phyloP scores from a whole-genome alignment of 2,329 filamentous ascomycete species.

The Phaeophleospora eucalypticola region DNA sequence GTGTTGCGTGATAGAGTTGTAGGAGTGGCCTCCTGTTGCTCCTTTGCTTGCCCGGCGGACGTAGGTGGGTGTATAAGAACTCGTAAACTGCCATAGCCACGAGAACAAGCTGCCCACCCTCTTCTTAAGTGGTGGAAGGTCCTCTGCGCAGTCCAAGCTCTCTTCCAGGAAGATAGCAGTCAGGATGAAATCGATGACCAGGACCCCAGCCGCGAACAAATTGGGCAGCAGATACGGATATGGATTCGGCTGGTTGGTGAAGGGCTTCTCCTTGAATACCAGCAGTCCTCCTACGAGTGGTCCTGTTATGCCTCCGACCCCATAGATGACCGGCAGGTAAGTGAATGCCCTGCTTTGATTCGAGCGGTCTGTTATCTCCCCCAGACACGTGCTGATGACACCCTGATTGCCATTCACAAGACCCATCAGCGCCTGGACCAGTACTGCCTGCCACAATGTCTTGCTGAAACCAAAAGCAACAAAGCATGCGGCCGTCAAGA shows the following conservation, averaged over 20 bases:
- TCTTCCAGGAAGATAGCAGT: constrained; percentile 82
- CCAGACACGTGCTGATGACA: constrained; percentile 86
- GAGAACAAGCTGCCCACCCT: constrained; percentile 58
- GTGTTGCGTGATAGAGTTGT: constrained; percentile 11
- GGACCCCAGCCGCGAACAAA: constrained; percentile 66
- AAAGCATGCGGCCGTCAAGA: constrained; percentile 79
- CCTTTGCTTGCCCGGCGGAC: constrained; percentile 37
- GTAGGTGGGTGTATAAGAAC: constrained; percentile 57
- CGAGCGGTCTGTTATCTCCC: constrained; percentile 89
- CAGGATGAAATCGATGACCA: constrained; percentile 68
- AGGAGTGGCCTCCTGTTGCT: constrained; percentile 7
- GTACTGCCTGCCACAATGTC: constrained; percentile 75
- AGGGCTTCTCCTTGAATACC: constrained; percentile 60
- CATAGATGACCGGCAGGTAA: constrained; percentile 94
- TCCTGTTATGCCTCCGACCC: constrained; percentile 86
- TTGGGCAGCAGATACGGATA: constrained; percentile 88
- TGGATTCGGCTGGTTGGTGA: constrained; percentile 48
- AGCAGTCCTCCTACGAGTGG: constrained; percentile 85
- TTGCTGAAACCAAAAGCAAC: constrained; percentile 81
- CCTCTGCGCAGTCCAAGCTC: constrained; percentile 65
- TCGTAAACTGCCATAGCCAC: constrained; percentile 67
- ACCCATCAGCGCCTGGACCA: constrained; percentile 87
- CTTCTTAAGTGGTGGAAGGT: constrained; percentile 57
- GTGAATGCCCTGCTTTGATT: constrained; percentile 94
- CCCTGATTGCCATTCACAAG: constrained; percentile 92